Base-by-base conservation (phyloP, 805 yeast species). In the Zygotorulaspora florentina region DNA sequence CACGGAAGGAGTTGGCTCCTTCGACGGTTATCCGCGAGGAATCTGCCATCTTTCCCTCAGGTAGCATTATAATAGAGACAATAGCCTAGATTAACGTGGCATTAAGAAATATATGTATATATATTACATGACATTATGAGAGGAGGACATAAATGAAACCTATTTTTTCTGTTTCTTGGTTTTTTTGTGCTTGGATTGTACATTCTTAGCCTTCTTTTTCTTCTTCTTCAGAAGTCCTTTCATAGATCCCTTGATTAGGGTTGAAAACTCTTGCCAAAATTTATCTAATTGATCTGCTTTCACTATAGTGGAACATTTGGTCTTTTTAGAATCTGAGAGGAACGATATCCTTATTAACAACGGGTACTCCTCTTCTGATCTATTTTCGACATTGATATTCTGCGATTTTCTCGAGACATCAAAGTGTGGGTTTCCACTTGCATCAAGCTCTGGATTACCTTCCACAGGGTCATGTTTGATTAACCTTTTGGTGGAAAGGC, bases 191-290 rank as follows among this genome's bases (percentile, higher is more conserved):
- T 40, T 52, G 3, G 37, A 12, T 13, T 43, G 35, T 35, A 65
- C 62, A 64, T 71, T 53, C 68, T 72, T 74, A 61, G 75, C 73
- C 70, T 79, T 81, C 69, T 75, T 77, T 73, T 87, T 87, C 48
- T 85, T 87, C 70, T 87, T 88, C 76, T 84, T 87, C 61, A 80
- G 77, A 64, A 90, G 73, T 1, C 96, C 96, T 2, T 70, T 69
- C 64, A 86, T 79, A 3, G 93, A 90, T 17, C 72, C 61, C 61
- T 87, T 89, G 45, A 89, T 72, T 0, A 77, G 77, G 35, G 79
- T 80, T 1, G 87, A 68, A 66, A 89, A 90, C 20, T 80, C 81
- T 35, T 65, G 63, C 96, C 96, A 90, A 63, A 90, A 90, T 48
- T 70, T 63, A 51, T 82, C 87, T 53, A 90, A 69, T 2, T 76